A percentile compares a stretch with the other conserved stretches of the same genome.
Evolutionary conservation across 106 monocot species (phyloP).

Genomic region (Triglochin maritima): DNA sequence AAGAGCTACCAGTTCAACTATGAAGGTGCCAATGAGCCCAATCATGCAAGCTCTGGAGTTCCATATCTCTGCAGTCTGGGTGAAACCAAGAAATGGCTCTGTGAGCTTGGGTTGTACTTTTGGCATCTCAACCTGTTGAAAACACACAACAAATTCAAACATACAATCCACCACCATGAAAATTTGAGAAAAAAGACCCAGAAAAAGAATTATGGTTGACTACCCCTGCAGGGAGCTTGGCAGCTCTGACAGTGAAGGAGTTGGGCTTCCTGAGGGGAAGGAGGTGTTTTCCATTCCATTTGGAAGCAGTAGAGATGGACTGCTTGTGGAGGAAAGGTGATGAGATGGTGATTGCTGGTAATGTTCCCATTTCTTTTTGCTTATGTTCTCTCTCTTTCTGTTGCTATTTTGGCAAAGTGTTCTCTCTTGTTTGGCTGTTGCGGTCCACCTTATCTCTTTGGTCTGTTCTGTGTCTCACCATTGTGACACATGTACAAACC

Average conservation of each 20-base stretch:
- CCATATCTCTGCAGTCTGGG: constrained; percentile 82
- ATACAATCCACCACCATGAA: neutral
- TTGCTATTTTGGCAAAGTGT: no score
- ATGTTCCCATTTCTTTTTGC: constrained; percentile 8
- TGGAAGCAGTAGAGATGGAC: neutral
- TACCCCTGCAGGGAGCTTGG: constrained; percentile 72
- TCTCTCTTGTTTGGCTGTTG: no score
- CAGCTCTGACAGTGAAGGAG: constrained; percentile 43
- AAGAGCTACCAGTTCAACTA: constrained; percentile 67
- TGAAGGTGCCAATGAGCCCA: constrained; percentile 71
- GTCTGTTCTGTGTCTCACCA: no score
- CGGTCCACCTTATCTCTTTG: no score
- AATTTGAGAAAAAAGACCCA: neutral
- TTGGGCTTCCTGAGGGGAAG: constrained; percentile 8
- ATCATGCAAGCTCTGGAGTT: constrained; percentile 97
- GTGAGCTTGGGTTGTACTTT: constrained; percentile 68
- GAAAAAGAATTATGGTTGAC: neutral
- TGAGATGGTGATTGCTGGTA: constrained; percentile 8
- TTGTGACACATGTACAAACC: no score
- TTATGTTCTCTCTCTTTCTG: neutral
- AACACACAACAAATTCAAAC: neutral
- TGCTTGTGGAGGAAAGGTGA: constrained; percentile 16
- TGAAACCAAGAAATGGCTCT: constrained; percentile 76
- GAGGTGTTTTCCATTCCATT: neutral
- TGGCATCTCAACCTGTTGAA: constrained; percentile 52